phyloP scores from a whole-genome alignment of 2,329 filamentous ascomycete genomes.

The Lachnellula arida region DNA sequence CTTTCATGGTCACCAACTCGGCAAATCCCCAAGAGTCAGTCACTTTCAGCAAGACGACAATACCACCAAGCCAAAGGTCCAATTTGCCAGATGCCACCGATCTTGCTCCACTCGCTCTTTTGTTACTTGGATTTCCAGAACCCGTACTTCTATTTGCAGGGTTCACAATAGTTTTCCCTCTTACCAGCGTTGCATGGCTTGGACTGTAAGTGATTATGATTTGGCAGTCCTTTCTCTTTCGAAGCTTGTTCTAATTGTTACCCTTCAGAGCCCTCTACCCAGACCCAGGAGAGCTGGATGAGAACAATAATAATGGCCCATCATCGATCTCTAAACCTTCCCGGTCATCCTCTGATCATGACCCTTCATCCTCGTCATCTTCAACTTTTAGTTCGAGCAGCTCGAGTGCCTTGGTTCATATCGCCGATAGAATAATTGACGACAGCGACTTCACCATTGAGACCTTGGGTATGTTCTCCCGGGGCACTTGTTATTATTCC shows the following conservation, averaged over 20 bases:
- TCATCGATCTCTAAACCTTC: neutral
- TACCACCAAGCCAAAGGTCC: neutral
- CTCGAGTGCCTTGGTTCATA: neutral
- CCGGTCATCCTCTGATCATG: neutral
- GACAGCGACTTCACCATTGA: neutral
- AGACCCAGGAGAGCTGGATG: neutral
- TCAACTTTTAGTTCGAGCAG: neutral
- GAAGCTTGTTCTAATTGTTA: neutral
- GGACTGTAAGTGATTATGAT: neutral
- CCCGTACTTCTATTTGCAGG: neutral
- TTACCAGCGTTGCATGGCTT: neutral
- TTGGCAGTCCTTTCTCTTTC: neutral
- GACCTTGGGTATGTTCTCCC: neutral
- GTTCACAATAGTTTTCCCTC: neutral
- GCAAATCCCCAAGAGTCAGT: neutral
- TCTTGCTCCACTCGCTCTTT: neutral
- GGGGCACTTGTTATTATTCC: neutral
- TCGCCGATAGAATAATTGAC: neutral
- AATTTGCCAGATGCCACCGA: neutral
- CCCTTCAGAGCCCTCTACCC: neutral
- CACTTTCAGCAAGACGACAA: neutral
- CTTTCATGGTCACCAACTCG: neutral
- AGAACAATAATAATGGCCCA: neutral
- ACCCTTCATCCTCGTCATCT: neutral
- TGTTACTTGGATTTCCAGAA: neutral